Conservation (phyloP, 2,329 filamentous ascomycete genomes). For the Aspergillus ochraceoroseus region DNA sequence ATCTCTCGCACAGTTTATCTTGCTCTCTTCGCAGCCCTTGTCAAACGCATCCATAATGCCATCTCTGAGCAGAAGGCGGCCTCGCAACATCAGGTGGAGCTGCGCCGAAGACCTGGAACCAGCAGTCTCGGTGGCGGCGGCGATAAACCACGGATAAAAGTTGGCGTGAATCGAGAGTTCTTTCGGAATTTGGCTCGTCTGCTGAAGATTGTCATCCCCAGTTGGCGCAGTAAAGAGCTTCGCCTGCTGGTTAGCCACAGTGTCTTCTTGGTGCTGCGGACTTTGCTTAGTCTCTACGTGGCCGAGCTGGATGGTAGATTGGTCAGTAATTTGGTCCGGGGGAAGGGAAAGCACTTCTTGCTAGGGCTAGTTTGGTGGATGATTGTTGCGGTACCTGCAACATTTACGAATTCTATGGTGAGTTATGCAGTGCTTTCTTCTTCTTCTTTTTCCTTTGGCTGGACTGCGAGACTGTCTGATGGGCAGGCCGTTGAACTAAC, state of each 20-base stretch:
- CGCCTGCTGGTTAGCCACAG: conserved; percentile 83
- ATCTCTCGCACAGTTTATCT: conserved; percentile 82
- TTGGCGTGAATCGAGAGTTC: conserved; percentile 87
- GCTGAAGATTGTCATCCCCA: conserved; percentile 81
- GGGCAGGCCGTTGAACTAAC: conserved; percentile 5
- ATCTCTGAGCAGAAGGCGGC: conserved; percentile 90
- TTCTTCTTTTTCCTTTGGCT: no score
- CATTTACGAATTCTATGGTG: conserved; percentile 98
- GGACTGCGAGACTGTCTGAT: no score
- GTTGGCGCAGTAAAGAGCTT: conserved; percentile 83
- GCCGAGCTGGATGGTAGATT: conserved; percentile 91
- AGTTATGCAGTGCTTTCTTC: no score
- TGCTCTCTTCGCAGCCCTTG: conserved; percentile 70
- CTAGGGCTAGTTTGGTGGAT: conserved; percentile 95
- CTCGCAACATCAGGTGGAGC: conserved; percentile 61
- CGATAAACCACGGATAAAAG: conserved; percentile 60
- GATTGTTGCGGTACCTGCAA: conserved; percentile 90
- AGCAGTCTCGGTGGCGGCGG: conserved; percentile 34
- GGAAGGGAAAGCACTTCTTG: conserved; percentile 84
- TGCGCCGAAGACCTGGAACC: conserved; percentile 51
- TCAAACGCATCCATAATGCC: conserved; percentile 84
- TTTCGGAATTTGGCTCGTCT: conserved; percentile 71
- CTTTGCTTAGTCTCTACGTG: conserved; percentile 89
- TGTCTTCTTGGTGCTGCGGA: conserved; percentile 84
- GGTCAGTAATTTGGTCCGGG: conserved; percentile 86